phyloP scores from a whole-genome alignment of 306 rosid genomes.

The Acacia melanoxylon region DNA sequence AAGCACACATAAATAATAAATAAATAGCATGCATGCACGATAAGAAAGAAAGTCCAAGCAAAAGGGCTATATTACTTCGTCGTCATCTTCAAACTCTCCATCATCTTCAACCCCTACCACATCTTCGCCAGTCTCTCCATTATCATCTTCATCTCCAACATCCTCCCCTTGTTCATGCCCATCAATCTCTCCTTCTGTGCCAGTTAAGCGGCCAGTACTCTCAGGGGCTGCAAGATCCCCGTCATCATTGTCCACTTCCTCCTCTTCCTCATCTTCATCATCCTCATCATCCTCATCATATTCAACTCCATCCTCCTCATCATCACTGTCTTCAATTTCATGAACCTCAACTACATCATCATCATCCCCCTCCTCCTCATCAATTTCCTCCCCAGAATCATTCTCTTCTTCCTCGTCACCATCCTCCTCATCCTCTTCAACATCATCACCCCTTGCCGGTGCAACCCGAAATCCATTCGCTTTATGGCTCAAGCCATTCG shows the following conservation, averaged over 20 bases:
- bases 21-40: background rate
- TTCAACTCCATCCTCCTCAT: slow-evolving; percentile 74
- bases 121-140: slow-evolving; percentile 86
- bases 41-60: background rate
- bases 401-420: slow-evolving; percentile 71
- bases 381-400: slow-evolving; percentile 78
- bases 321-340: slow-evolving; percentile 64
- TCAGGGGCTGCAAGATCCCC: slow-evolving; percentile 62
- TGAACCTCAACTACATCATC: slow-evolving; percentile 82
- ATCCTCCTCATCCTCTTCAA: slow-evolving; percentile 51
- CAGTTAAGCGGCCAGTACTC: slow-evolving; percentile 61
- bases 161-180: slow-evolving; percentile 96
- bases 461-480: slow-evolving; percentile 70
- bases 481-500: slow-evolving; percentile 50
- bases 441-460: slow-evolving; percentile 49
- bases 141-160: slow-evolving; percentile 78
- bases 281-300: slow-evolving; percentile 64
- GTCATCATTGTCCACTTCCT: slow-evolving; percentile 87
- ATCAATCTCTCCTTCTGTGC: slow-evolving; percentile 88
- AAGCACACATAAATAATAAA: background rate
- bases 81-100: slow-evolving; percentile 72
- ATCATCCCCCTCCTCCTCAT: slow-evolving; percentile 77
- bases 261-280: slow-evolving; percentile 58
- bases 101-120: slow-evolving; percentile 62
- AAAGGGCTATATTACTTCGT: slow-evolving; percentile 70